phyloP scores from a whole-genome alignment of 2,329 filamentous ascomycete genomes.

The Exophiala mesophila region DNA sequence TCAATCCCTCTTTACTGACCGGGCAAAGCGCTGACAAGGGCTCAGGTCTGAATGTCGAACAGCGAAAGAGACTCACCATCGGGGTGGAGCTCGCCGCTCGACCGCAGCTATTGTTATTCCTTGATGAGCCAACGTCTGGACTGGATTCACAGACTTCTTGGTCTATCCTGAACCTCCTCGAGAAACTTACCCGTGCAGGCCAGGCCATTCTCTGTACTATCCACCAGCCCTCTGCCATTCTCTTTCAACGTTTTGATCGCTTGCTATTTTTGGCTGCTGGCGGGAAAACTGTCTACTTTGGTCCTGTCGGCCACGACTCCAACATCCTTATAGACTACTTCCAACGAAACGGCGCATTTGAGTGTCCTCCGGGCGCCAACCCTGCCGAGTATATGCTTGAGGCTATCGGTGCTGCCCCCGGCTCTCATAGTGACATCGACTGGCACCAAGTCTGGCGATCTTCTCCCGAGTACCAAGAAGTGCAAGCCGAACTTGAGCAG shows the following conservation, averaged over 20 bases:
- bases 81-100: constrained; percentile 91
- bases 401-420: constrained; percentile 55
- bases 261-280: constrained; percentile 60
- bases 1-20: too few relatives aligned
- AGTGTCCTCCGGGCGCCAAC: constrained; percentile 59
- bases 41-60: constrained; percentile 53
- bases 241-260: constrained; percentile 77
- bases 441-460: constrained; percentile 60
- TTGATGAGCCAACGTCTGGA: constrained; percentile 94
- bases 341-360: constrained; percentile 54
- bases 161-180: constrained; percentile 80
- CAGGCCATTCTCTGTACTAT: constrained; percentile 96
- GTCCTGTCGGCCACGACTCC: constrained; percentile 58
- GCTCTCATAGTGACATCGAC: constrained; percentile 58
- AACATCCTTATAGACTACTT: constrained; percentile 59
- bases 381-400: constrained; percentile 71
- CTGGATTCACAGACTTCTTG: constrained; percentile 89
- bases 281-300: constrained; percentile 65
- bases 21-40: not conserved
- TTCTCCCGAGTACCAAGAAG: constrained; percentile 51
- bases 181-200: constrained; percentile 81
- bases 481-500: constrained; percentile 52
- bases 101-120: constrained; percentile 77
- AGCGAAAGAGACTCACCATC: constrained; percentile 75
- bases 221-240: constrained; percentile 86